Percentiles rank a stretch among this genome's conserved stretches.
phyloP scores from a whole-genome alignment of 1,139 yeast genomes.

The Yamadazyma kanchanaburiensis region DNA sequence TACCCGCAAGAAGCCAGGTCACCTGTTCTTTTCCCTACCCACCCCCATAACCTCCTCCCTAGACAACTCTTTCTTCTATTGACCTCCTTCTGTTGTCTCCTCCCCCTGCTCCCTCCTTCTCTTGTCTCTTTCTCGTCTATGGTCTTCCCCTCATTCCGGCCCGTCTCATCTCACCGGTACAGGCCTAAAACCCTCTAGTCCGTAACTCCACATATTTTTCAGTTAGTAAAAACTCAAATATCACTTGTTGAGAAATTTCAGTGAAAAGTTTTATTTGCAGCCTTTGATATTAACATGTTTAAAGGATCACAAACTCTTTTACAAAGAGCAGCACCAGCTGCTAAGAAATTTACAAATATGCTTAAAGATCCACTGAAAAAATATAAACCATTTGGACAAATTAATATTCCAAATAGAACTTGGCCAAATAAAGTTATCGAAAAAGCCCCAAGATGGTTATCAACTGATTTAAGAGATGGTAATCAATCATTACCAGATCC shows the following conservation, averaged over 20 bases:
- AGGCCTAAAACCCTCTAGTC: too few species aligned
- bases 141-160: too few species aligned
- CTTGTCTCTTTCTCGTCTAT: too few species aligned
- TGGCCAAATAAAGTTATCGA: constrained; percentile 82
- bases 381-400: constrained; percentile 66
- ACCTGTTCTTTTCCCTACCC: too few species aligned
- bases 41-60: too few species aligned
- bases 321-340: constrained; percentile 23
- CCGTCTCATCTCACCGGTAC: too few species aligned
- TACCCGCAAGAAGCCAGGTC: too few species aligned
- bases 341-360: constrained; percentile 22
- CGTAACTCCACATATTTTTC: constrained; percentile 3
- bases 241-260: constrained; percentile 3
- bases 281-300: too few species aligned
- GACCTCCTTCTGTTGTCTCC: too few species aligned
- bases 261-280: constrained; percentile 2
- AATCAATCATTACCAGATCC: constrained; percentile 98
- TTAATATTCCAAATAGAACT: constrained; percentile 69
- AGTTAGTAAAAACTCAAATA: constrained; percentile 3
- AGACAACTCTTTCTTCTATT: too few species aligned
- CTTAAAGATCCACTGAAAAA: constrained; percentile 72
- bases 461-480: constrained; percentile 95
- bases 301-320: constrained; percentile 20
- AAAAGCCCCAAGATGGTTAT: constrained; percentile 92
- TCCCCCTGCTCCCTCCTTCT: too few species aligned